Conservation (phyloP, 768 basidiomycete species). For the Boletus insuetus region DNA sequence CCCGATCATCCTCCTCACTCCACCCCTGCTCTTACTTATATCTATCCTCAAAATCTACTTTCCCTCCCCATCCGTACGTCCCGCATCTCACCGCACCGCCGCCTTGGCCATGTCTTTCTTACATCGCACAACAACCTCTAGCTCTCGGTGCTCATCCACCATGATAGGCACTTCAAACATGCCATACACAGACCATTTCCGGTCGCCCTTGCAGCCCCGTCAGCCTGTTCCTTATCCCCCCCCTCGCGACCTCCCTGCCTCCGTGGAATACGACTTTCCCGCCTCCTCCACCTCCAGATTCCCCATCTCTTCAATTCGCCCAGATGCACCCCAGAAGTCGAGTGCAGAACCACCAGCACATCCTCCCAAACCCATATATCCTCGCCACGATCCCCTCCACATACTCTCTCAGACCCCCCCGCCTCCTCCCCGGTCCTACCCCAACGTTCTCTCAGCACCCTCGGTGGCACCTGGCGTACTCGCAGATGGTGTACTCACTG, state of each 20-base stretch:
- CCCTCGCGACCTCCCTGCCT: slow-evolving; percentile 9
- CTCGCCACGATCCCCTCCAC: slow-evolving; percentile 33
- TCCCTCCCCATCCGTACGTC: slow-evolving; percentile 4
- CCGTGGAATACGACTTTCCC: slow-evolving; percentile 26
- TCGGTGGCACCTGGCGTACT: slow-evolving; percentile 37
- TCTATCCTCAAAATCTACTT: not conserved
- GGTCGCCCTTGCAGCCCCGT: slow-evolving; percentile 16
- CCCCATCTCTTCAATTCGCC: slow-evolving; percentile 39
- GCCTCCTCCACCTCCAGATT: slow-evolving; percentile 27
- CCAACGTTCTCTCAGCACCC: slow-evolving; percentile 17
- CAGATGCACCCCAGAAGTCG: slow-evolving; percentile 22
- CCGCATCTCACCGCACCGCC: slow-evolving; percentile 10
- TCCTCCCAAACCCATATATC: slow-evolving; percentile 28
- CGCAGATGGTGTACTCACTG: slow-evolving; percentile 42
- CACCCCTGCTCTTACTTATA: not conserved
- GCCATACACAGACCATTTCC: slow-evolving; percentile 1
- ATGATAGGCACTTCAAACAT: slow-evolving; percentile 14
- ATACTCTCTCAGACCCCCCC: slow-evolving; percentile 24
- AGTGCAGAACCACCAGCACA: slow-evolving; percentile 19
- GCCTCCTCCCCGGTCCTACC: slow-evolving; percentile 21
- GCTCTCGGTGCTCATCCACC: slow-evolving; percentile 12
- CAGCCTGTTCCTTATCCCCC: slow-evolving; percentile 12
- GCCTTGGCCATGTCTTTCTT: not conserved
- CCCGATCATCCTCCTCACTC: slow-evolving; percentile 7
- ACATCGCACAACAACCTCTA: slow-evolving; percentile 12